Conservation (phyloP, 2,329 filamentous ascomycete species). For the Cladosporium sp. region DNA sequence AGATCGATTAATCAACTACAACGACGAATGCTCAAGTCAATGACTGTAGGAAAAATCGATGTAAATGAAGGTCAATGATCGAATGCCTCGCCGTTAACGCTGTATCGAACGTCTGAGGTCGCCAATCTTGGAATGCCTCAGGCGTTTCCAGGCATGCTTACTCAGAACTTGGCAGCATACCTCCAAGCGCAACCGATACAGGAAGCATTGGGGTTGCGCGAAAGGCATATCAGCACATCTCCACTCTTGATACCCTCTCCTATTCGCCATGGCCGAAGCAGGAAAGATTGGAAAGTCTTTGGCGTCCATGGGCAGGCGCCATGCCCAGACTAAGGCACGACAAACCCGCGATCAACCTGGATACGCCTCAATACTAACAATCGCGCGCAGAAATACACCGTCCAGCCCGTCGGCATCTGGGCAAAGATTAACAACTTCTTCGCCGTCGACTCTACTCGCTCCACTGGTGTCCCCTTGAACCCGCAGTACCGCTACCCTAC, state of each 20-base stretch:
- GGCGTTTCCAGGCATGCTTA: neutral
- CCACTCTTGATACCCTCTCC: neutral
- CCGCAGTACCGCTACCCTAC: conserved; percentile 85
- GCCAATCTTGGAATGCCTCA: conserved; percentile 1
- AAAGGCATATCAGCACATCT: conserved; percentile 7
- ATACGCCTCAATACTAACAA: neutral
- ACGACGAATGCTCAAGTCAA: too few species aligned
- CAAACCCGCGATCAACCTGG: neutral
- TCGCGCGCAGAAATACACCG: conserved; percentile 77
- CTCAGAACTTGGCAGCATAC: conserved; percentile 7
- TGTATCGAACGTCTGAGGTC: neutral
- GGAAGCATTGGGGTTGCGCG: conserved; percentile 9
- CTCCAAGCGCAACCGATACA: conserved; percentile 11
- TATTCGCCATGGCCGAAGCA: conserved; percentile 11
- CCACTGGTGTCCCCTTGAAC: conserved; percentile 89
- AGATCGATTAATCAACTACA: too few species aligned
- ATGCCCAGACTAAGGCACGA: conserved; percentile 9
- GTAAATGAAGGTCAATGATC: too few species aligned
- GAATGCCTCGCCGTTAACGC: too few species aligned
- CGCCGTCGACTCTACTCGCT: conserved; percentile 81
- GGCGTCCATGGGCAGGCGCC: conserved; percentile 7
- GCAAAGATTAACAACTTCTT: conserved; percentile 73
- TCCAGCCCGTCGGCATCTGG: conserved; percentile 88
- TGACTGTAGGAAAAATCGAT: too few species aligned
- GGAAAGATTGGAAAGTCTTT: conserved; percentile 11